Evolutionary conservation across 2,329 filamentous ascomycete genomes (phyloP).

Genomic region (Curvularia lunata): DNA sequence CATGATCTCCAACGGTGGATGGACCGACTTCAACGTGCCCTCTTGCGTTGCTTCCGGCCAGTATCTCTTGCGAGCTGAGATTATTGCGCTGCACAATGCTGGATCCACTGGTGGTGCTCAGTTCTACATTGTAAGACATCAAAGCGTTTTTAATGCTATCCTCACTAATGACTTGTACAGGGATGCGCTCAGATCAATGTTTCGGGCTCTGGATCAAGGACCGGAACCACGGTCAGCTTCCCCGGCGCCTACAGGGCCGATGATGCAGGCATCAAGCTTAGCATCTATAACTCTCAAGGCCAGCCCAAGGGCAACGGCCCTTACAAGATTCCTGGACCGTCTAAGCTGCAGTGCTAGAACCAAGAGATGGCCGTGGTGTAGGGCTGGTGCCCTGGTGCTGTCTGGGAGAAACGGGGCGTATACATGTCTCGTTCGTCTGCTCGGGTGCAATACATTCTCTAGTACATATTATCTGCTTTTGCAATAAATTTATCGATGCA

Average conservation of each 20-base stretch:
- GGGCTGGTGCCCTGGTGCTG: neutral
- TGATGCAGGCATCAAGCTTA: conserved; percentile 42
- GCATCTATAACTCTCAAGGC: conserved; percentile 37
- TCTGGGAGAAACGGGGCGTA: neutral
- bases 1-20: conserved; percentile 56
- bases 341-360: conserved; percentile 57
- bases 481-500: neutral
- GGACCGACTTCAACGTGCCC: conserved; percentile 52
- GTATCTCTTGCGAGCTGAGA: conserved; percentile 54
- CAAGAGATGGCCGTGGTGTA: neutral
- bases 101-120: conserved; percentile 47
- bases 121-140: conserved; percentile 46
- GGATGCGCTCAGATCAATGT: conserved; percentile 47
- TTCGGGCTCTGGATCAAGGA: conserved; percentile 32
- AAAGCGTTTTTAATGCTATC: neutral
- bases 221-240: conserved; percentile 38
- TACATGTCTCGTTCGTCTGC: neutral
- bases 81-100: conserved; percentile 54
- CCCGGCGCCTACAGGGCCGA: conserved; percentile 44
- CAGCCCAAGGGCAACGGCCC: conserved; percentile 29
- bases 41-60: conserved; percentile 46
- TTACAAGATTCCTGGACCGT: conserved; percentile 60
- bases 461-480: neutral
- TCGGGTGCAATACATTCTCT: neutral
- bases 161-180: conserved; percentile 1